Evolutionary conservation across 345 rosid genomes (phyloP).

Genomic region (Durio zibethinus): DNA sequence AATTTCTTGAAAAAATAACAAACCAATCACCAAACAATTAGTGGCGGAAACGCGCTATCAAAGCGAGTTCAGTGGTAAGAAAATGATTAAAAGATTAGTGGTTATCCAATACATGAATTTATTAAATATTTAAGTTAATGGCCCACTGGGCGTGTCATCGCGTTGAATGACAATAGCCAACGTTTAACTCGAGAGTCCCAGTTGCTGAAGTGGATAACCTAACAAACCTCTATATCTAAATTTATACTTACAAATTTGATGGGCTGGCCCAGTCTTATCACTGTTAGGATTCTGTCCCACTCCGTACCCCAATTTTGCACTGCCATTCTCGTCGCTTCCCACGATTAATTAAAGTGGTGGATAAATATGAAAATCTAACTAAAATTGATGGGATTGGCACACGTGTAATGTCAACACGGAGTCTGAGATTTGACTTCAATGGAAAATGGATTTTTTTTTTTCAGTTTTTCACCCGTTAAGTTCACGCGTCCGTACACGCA

Average conservation of each 20-base stretch:
- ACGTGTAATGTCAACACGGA: too few relatives aligned
- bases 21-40: background rate
- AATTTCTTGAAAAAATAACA: too few relatives aligned
- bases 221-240: background rate
- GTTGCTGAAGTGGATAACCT: background rate
- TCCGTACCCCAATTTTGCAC: too few relatives aligned
- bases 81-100: constrained; percentile 4
- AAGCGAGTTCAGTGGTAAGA: background rate
- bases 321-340: too few relatives aligned
- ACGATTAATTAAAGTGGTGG: too few relatives aligned
- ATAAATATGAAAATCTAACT: too few relatives aligned
- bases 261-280: background rate
- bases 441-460: too few relatives aligned
- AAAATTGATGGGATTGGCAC: too few relatives aligned
- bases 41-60: background rate
- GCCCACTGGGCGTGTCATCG: background rate
- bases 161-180: background rate
- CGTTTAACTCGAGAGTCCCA: background rate
- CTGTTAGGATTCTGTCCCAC: too few relatives aligned
- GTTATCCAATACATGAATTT: background rate
- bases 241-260: background rate
- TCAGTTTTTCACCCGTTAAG: background rate
- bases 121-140: background rate
- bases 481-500: background rate
- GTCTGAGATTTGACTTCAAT: too few relatives aligned